Evolutionary conservation across 2,329 filamentous ascomycete species (phyloP).

Genomic region (Lachnellula occidentalis): DNA sequence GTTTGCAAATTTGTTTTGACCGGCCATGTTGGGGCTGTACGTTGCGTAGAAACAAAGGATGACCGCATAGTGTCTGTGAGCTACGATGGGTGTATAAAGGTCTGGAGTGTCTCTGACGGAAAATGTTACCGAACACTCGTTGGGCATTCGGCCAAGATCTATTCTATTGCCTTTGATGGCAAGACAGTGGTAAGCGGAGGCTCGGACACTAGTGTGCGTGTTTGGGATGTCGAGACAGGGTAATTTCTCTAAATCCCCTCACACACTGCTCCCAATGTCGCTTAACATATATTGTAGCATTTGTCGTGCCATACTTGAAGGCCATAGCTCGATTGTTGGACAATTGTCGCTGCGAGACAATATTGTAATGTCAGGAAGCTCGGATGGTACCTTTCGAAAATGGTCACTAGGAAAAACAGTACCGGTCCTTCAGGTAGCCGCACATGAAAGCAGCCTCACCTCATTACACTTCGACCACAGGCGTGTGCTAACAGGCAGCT

Average conservation of each 20-base stretch:
- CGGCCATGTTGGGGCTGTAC: constrained; percentile 89
- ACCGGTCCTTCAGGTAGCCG: constrained; percentile 88
- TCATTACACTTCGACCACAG: constrained; percentile 96
- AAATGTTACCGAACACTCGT: constrained; percentile 83
- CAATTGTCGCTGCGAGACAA: constrained; percentile 94
- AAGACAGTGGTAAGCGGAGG: constrained; percentile 90
- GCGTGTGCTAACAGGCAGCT: constrained; percentile 90
- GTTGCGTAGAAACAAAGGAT: constrained; percentile 91
- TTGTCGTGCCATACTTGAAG: constrained; percentile 83
- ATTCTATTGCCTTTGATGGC: constrained; percentile 96
- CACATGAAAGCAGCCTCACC: constrained; percentile 97
- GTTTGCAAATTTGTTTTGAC: constrained; percentile 90
- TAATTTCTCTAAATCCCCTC: constrained; percentile 56
- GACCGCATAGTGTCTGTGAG: constrained; percentile 95
- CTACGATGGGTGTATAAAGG: constrained; percentile 93
- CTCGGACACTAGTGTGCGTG: constrained; percentile 90
- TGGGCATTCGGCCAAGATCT: constrained; percentile 97
- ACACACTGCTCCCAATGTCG: constrained; percentile 1
- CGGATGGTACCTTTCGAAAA: constrained; percentile 90
- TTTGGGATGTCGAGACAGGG: constrained; percentile 91
- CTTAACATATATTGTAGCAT: constrained; percentile 19
- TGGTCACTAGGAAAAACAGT: constrained; percentile 91
- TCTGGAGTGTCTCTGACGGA: constrained; percentile 97
- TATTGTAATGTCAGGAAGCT: constrained; percentile 91
- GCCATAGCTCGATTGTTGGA: constrained; percentile 92